Conservation (phyloP, 306 rosid species). For the Cicer chorassanicum region DNA sequence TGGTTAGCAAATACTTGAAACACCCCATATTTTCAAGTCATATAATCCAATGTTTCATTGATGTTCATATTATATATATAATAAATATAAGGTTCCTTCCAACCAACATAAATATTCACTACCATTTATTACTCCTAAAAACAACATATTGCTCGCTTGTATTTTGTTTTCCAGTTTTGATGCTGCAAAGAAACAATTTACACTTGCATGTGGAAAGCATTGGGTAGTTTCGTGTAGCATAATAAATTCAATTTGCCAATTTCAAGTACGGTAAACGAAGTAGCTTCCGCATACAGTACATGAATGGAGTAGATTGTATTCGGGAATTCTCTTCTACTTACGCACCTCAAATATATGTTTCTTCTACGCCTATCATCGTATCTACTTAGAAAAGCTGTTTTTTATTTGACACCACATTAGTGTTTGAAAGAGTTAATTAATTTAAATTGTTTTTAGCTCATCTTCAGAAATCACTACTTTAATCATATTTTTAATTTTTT, state of each 20-base stretch:
- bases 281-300: neutral
- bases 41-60: neutral
- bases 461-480: too few relatives aligned
- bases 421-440: too few relatives aligned
- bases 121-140: neutral
- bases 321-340: neutral
- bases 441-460: too few relatives aligned
- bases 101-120: neutral
- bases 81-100: neutral
- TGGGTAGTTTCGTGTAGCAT: slow-evolving; percentile 17
- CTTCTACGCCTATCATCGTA: neutral
- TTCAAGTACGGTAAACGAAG: slow-evolving; percentile 18
- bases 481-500: too few relatives aligned
- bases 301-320: neutral
- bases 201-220: slow-evolving; percentile 4
- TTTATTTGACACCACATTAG: too few relatives aligned
- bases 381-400: neutral
- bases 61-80: neutral
- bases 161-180: neutral
- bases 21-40: slow-evolving; percentile 42
- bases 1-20: slow-evolving; percentile 32
- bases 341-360: neutral
- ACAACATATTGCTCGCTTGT: neutral
- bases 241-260: neutral
- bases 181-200: slow-evolving; percentile 19